Evolutionary conservation across 805 yeast genomes (phyloP).

Genomic region (Zygoascus tannicola): DNA sequence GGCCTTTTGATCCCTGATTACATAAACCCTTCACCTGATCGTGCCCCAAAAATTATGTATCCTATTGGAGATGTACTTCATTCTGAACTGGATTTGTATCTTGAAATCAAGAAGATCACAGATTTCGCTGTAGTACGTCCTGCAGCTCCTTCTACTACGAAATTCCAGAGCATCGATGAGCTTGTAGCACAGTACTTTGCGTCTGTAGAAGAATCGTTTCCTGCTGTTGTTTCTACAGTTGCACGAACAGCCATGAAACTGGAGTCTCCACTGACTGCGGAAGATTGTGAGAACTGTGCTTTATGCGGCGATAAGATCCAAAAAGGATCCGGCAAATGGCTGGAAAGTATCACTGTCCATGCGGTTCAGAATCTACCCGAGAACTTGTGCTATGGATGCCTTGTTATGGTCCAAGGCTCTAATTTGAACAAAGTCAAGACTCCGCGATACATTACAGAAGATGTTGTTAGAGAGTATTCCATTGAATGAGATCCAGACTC

Average conservation of each 20-base stretch:
- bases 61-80: conserved; percentile 71
- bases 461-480: conserved; percentile 40
- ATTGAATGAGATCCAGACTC: no score
- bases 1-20: conserved; percentile 53
- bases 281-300: conserved; percentile 28
- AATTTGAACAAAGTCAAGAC: conserved; percentile 24
- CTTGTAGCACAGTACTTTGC: conserved; percentile 64
- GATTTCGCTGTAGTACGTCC: conserved; percentile 23
- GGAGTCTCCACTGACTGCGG: conserved; percentile 5
- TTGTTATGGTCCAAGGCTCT: conserved; percentile 47
- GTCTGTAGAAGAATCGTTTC: conserved; percentile 65
- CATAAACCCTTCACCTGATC: conserved; percentile 11
- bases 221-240: conserved; percentile 86
- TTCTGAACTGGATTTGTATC: conserved; percentile 56
- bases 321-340: conserved; percentile 56
- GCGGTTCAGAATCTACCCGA: conserved; percentile 1
- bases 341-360: conserved; percentile 53
- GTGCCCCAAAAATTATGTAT: conserved; percentile 39
- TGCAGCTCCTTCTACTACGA: conserved; percentile 37
- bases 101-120: conserved; percentile 34
- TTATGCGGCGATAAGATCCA: conserved; percentile 50
- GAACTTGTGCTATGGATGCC: conserved; percentile 68
- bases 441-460: conserved; percentile 27
- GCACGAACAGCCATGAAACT: conserved; percentile 81
- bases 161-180: conserved; percentile 74